Percentiles rank a stretch among this genome's conserved stretches.
Conservation (phyloP, 2,329 filamentous ascomycete genomes). For the Arthrobotrys megalospora region DNA sequence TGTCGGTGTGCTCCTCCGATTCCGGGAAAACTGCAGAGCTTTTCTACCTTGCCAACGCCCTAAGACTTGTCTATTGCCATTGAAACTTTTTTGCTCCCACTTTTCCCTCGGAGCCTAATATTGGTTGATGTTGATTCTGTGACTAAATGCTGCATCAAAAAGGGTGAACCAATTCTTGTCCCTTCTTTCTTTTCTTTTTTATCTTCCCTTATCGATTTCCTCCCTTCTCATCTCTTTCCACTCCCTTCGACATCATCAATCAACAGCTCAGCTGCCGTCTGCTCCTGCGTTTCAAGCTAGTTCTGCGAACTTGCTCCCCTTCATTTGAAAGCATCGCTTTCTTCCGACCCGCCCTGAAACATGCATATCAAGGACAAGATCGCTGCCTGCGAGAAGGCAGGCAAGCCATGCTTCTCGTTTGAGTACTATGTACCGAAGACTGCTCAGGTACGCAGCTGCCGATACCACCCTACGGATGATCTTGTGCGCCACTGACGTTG, state of each 20-base stretch:
- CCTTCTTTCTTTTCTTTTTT: constrained; percentile 38
- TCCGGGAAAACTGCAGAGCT: constrained; percentile 47
- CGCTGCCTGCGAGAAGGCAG: constrained; percentile 81
- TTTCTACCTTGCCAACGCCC: constrained; percentile 40
- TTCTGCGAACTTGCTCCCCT: constrained; percentile 30
- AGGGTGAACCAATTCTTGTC: constrained; percentile 39
- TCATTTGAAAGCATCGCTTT: constrained; percentile 30
- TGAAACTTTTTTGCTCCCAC: constrained; percentile 35
- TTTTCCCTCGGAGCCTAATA: constrained; percentile 51
- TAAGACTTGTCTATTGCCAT: constrained; percentile 27
- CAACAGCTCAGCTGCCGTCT: constrained; percentile 24
- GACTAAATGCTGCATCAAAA: constrained; percentile 54
- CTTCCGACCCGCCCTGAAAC: constrained; percentile 33
- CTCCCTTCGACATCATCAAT: constrained; percentile 30
- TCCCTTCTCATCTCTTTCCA: constrained; percentile 19
- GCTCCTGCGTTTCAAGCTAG: constrained; percentile 45
- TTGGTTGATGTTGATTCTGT: constrained; percentile 33
- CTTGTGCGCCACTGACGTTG: constrained; percentile 48
- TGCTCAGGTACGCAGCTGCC: constrained; percentile 73
- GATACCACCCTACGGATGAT: neutral
- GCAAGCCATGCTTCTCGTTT: constrained; percentile 94
- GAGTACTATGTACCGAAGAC: constrained; percentile 99
- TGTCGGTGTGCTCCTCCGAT: constrained; percentile 56
- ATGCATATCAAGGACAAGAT: constrained; percentile 99
- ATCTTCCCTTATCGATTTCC: constrained; percentile 54